Evolutionary conservation across 108 stramenopile genomes (phyloP), one percentile per base, ranked within the genome.

Genomic region (Cylindrotheca closterium): DNA sequence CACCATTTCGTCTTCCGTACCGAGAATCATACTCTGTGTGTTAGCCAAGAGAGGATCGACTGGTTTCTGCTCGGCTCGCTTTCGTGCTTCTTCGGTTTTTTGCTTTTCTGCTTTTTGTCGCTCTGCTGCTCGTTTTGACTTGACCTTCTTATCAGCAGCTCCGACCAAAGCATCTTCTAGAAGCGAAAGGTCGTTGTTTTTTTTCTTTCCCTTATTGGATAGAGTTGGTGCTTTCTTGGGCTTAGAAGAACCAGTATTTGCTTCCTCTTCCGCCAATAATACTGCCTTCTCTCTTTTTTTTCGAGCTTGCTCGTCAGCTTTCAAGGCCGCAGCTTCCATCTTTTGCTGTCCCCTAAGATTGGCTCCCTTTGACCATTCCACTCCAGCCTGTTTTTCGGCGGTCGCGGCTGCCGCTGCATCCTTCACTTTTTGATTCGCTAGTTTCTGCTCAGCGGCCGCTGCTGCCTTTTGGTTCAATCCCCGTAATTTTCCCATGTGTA

Each of bases 61-160:
- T 19, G 71, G 79, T 52, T 69, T 70, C 5, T 70, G 42, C 4
- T 50, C 54, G 32, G 65, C 77, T 21, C 71, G 60, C 47, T 82
- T 73, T 29, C 47, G 49, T 26, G 55, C 67, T 50, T 71, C 72
- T 49, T 70, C 46, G 25, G 68, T 69, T 51, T 72, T 64, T 29
- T 73, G 64, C 63, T 77, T 60, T 58, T 94, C 84, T 49, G 72
- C 71, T 70, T 76, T 80, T 58, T 72, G 58, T 56, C 71, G 64
- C 30, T 80, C 80, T 1, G 68, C 55, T 60, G 63, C 67, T 55
- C 82, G 82, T 65, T 86, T 78, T 30, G 75, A 81, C 63, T 83
- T 86, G 1, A 68, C 62, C 69, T 90, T 88, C 70, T 93, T 93
- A 45, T 93, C 92, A n/a, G 92, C 92, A 45, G 76, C 81, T 8